phyloP scores from a whole-genome alignment of 306 rosid species.

The Prunus davidiana region DNA sequence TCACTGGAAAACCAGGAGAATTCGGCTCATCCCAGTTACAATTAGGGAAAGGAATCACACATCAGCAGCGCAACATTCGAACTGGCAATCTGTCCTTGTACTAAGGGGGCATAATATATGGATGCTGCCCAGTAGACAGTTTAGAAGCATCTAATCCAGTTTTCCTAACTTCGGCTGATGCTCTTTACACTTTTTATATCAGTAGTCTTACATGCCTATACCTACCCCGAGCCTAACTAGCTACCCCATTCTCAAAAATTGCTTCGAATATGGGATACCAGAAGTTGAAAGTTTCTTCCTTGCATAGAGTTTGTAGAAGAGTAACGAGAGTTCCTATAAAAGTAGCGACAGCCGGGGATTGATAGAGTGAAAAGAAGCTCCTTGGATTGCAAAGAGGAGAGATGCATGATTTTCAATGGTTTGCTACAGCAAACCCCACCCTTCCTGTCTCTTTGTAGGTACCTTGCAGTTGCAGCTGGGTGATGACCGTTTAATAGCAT shows the following conservation, averaged over 20 bases:
- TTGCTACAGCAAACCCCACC: neutral
- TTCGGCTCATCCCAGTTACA: constrained; percentile 52
- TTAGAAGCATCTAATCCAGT: constrained; percentile 32
- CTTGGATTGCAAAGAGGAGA: constrained; percentile 30
- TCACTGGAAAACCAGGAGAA: constrained; percentile 60
- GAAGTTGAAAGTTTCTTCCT: constrained; percentile 37
- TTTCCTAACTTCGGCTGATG: constrained; percentile 41
- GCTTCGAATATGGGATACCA: constrained; percentile 10
- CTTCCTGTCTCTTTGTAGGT: constrained; percentile 17
- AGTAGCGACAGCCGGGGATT: constrained; percentile 30
- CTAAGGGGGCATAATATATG: constrained; percentile 26
- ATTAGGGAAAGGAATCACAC: constrained; percentile 60
- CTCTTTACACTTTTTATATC: neutral
- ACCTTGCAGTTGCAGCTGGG: constrained; percentile 26
- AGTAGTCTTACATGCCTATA: neutral
- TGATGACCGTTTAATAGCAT: constrained; percentile 21
- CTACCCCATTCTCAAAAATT: constrained; percentile 12
- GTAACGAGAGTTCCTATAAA: constrained; percentile 29
- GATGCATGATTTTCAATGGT: constrained; percentile 4
- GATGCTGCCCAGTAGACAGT: constrained; percentile 33
- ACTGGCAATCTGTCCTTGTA: constrained; percentile 60
- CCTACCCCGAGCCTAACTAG: neutral
- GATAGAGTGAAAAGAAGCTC: constrained; percentile 18
- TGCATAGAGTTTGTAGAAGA: constrained; percentile 39
- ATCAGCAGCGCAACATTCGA: constrained; percentile 82